Evolutionary conservation across 106 monocot species (phyloP), one percentile per base, ranked within the genome.

Genomic region (Dioscorea alata): DNA sequence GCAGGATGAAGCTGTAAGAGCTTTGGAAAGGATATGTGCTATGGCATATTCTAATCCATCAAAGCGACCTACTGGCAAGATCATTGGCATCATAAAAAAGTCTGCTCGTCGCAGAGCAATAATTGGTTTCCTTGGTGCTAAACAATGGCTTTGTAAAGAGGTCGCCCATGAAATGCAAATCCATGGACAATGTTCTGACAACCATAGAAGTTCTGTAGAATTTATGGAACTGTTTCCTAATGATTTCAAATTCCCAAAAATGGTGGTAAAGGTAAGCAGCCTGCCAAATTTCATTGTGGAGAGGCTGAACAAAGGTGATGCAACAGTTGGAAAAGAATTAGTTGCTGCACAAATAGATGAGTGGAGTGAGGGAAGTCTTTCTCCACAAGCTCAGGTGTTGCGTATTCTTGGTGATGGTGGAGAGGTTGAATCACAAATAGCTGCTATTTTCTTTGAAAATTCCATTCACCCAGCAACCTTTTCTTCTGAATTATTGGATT

Each of bases 371-470:
- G 82, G 86, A 68, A 74, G 52, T 69, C 51, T 76, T 53, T 72
- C 69, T 51, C 96, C 96, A 4, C 66, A 58, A 42, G 96, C 80
- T 50, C 69, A 75, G 50, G 63, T 97, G 20, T 24, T 80, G 10
- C 59, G 75, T 73, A 52, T 76, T 33, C 48, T 97, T 20, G 96
- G 96, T 32, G 69, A 67, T 19, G 92, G 96, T 61, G 80, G 86
- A 56, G 89, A 97, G 60, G 72, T 92, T 63, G 74, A 87, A 72
- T 61, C 89, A 49, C 92, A 86, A 57, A 88, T 92, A 28, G 81
- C 75, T 76, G 96, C 96, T n/a, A 91, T 97, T 71, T 71, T 92
- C 52, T 85, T 89, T 83, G 89, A 97, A 66, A 84, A 97, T 86
- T 75, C 88, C 31, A 87, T 97, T 14, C 57, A 62, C 63, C 57